Percentiles rank a stretch among this genome's conserved stretches.
Conservation (phyloP, 306 rosid species). For the Vigna nakashimae region DNA sequence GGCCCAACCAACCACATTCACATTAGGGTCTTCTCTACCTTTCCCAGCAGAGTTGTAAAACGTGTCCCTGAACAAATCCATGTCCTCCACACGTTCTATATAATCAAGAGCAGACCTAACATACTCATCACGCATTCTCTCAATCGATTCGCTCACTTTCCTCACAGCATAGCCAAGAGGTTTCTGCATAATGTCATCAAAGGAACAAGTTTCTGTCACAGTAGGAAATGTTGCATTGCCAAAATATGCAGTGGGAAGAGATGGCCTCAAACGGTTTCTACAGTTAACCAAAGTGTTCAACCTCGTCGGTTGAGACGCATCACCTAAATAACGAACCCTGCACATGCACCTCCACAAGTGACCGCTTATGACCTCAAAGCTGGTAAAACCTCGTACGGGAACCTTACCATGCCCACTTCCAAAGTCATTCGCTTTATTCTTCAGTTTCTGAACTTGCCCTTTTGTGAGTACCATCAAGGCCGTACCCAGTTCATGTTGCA, state of each 20-base stretch:
- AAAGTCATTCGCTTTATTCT: conserved; percentile 23
- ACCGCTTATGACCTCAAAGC: conserved; percentile 51
- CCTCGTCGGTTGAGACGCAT: conserved; percentile 43
- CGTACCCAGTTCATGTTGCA: not conserved
- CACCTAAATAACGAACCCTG: conserved; percentile 35
- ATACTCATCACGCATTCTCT: conserved; percentile 42
- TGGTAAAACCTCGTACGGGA: conserved; percentile 20
- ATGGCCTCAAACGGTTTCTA: conserved; percentile 45
- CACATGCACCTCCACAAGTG: conserved; percentile 52
- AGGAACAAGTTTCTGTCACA: conserved; percentile 42
- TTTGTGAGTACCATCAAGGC: conserved; percentile 16
- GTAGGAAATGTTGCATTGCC: conserved; percentile 52
- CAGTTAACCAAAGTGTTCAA: conserved; percentile 43
- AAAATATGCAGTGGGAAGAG: conserved; percentile 30
- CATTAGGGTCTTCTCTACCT: conserved; percentile 36
- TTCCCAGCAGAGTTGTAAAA: conserved; percentile 1
- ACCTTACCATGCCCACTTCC: not conserved
- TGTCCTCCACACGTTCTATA: conserved; percentile 35
- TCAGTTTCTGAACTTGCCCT: conserved; percentile 41
- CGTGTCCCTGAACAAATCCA: conserved; percentile 38
- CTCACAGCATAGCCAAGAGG: conserved; percentile 37
- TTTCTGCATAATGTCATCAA: conserved; percentile 38
- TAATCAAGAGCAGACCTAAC: conserved; percentile 53
- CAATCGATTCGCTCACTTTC: conserved; percentile 42
- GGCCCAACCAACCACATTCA: conserved; percentile 43